Evolutionary conservation across 306 rosid species (phyloP).

Genomic region (Quercus alba): DNA sequence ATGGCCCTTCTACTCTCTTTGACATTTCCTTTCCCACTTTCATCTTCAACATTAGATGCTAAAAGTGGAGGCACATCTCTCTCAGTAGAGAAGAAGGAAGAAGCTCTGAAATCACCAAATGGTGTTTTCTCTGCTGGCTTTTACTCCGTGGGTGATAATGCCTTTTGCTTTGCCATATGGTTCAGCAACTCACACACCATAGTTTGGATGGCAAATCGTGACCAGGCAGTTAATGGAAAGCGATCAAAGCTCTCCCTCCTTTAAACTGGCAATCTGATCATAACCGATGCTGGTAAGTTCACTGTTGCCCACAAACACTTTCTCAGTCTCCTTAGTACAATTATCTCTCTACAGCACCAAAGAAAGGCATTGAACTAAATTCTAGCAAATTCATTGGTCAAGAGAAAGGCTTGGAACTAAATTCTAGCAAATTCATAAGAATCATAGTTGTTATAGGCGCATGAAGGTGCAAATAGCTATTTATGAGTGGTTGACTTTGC

Average conservation of each 20-base stretch:
- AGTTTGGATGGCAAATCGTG: conserved; percentile 49
- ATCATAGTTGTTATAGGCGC: too few relatives aligned
- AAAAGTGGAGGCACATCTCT: conserved; percentile 27
- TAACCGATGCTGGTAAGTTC: conserved; percentile 25
- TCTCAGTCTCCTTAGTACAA: background rate
- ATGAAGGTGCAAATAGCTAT: too few relatives aligned
- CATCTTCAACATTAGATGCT: background rate
- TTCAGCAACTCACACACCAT: conserved; percentile 11
- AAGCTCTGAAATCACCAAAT: conserved; percentile 29
- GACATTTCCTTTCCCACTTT: too few relatives aligned
- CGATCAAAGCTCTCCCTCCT: conserved; percentile 40
- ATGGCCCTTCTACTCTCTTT: too few relatives aligned
- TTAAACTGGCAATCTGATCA: conserved; percentile 32
- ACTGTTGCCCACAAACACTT: conserved; percentile 17
- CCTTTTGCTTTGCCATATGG: conserved; percentile 49
- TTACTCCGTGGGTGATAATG: conserved; percentile 25
- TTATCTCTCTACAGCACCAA: conserved; percentile 19
- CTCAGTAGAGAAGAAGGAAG: conserved; percentile 29
- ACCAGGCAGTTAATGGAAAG: conserved; percentile 38
- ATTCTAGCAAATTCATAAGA: too few relatives aligned
- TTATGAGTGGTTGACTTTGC: too few relatives aligned
- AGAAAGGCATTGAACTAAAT: too few relatives aligned
- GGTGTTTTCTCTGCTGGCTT: conserved; percentile 49
- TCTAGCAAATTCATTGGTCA: too few relatives aligned
- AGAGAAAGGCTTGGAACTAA: too few relatives aligned